Evolutionary conservation across 331 rosid genomes (phyloP).

Genomic region (Malus hybrid): DNA sequence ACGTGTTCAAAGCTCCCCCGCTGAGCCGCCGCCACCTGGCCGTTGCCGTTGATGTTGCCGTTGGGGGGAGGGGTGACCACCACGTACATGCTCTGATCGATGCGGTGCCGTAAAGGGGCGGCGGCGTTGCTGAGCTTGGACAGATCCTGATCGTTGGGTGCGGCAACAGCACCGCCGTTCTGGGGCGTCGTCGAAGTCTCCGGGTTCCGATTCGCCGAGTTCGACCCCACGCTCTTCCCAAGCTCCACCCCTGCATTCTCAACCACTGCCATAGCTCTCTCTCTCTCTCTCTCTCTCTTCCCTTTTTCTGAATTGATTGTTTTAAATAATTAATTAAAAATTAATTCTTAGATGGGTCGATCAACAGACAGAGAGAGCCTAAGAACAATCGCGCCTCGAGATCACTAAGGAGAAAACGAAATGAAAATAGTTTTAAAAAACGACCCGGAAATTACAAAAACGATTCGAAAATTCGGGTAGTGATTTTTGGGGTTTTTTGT

Average conservation of each 20-base stretch:
- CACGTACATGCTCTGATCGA: conserved; percentile 17
- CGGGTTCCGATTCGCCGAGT: conserved; percentile 17
- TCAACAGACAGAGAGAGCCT: conserved; percentile 1
- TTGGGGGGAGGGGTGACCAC: background rate
- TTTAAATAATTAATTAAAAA: background rate
- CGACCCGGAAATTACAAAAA: background rate
- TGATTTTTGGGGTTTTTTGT: background rate
- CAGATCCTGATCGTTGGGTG: conserved; percentile 26
- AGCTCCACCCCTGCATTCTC: conserved; percentile 30
- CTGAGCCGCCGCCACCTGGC: conserved; percentile 2
- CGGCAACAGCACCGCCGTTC: background rate
- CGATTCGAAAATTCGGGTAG: background rate
- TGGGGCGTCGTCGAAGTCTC: background rate
- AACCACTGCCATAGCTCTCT: conserved; percentile 25
- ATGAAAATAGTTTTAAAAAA: background rate
- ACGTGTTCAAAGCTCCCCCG: conserved; percentile 12
- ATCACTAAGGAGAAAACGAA: conserved; percentile 22
- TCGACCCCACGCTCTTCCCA: conserved; percentile 18
- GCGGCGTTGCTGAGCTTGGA: conserved; percentile 8
- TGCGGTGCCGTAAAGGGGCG: conserved; percentile 7
- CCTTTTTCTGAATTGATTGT: background rate
- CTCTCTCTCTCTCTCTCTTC: background rate
- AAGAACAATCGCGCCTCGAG: conserved; percentile 10
- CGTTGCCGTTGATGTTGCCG: background rate
- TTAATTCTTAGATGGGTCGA: background rate